Conservation (phyloP, 805 yeast genomes). For the Suhomyces tanzawaensis region DNA sequence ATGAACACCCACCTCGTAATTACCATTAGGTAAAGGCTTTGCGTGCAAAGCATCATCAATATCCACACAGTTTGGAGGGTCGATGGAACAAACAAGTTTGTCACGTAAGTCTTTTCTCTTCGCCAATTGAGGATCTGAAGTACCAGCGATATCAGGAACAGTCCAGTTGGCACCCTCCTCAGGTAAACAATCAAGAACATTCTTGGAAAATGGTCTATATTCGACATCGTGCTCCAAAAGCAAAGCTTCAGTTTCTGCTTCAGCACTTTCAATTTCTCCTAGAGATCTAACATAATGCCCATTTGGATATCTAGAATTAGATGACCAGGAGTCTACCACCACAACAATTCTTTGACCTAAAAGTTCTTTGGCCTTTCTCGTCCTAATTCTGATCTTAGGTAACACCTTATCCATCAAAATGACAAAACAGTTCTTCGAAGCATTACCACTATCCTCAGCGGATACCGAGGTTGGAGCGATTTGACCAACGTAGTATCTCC, state of each 20-base stretch:
- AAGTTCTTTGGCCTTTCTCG: constrained; percentile 80
- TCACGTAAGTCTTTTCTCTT: constrained; percentile 86
- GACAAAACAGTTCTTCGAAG: constrained; percentile 78
- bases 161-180: constrained; percentile 91
- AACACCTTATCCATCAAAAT: constrained; percentile 84
- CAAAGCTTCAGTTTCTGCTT: constrained; percentile 95
- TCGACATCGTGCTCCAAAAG: constrained; percentile 94
- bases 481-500: constrained; percentile 97
- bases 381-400: constrained; percentile 82
- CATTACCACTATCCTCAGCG: constrained; percentile 51
- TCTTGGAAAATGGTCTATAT: constrained; percentile 89
- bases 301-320: constrained; percentile 77
- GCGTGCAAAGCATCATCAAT: constrained; percentile 98
- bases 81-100: constrained; percentile 88
- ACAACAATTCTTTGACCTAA: constrained; percentile 89
- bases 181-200: constrained; percentile 90
- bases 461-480: constrained; percentile 72
- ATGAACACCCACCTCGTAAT: constrained; percentile 96
- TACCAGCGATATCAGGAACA: constrained; percentile 63
- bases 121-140: constrained; percentile 52
- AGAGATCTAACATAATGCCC: constrained; percentile 91
- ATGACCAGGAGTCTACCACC: constrained; percentile 91
- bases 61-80: constrained; percentile 98
- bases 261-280: constrained; percentile 87
- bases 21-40: constrained; percentile 77